Base-by-base conservation (phyloP, 1,139 yeast genomes). In the Geotrichum candidum region DNA sequence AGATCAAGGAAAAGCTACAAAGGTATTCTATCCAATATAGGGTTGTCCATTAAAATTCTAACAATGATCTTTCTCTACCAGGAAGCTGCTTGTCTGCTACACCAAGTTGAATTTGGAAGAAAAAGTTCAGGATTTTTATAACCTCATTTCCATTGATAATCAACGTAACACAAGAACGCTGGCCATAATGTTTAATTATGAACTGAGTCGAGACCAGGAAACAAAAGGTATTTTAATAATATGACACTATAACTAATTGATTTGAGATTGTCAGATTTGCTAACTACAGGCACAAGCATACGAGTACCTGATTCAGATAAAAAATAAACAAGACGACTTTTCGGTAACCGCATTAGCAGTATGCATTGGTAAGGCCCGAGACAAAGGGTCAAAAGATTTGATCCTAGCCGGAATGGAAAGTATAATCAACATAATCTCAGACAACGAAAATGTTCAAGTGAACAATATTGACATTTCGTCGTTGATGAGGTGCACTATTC, bases 331-430 rank as follows among this genome's bases (percentile, higher is more conserved):
- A 15, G 57, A 56, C 38, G 60, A 56, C n/a, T 53, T 52, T 48
- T 56, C 58, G 7, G 25, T 60, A 7, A 54, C 55, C 1, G 61
- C 58, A 15, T 46, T 63, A 41, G 65, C 63, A 13, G 31, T 60
- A n/a, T 60, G 63, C 29, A 58, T 63, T 7, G 59, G 60, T 11
- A 63, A 60, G 23, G 65, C 65, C 2, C 35, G 59, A n/a, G 61
- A 60, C 29, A 51, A 55, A 52, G 61, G 60, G 9, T 50, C 50
- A 10, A 45, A 51, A 22, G 55, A 54, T 2, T 45, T 63, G 3
- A 59, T 63, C 11, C 11, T 60, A 4, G 51, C 50, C 7, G 63
- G 63, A 4, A 58, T 63, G 63, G 59, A 55, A 22, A 56, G 54
- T 25, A 54, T 63, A 22, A 52, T 63, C 35, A 63, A 63, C n/a